Conservation (phyloP, 805 yeast species). For the Myxozyma mucilagina region DNA sequence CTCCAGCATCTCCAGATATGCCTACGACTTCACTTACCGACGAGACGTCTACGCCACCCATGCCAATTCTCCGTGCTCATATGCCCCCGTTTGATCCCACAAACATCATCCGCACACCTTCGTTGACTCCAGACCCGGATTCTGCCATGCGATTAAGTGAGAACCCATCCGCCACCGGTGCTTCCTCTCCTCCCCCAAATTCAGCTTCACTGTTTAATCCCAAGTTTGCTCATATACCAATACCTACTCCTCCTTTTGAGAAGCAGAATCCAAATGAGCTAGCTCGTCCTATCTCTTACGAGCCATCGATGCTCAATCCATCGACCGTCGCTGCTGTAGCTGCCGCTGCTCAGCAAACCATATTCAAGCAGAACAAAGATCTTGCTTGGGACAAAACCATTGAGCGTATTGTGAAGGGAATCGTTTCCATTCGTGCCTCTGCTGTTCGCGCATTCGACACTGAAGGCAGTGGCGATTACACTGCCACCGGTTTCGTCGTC, state of each 20-base stretch:
- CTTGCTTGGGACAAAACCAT: slow-evolving; percentile 30
- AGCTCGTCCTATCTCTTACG: neutral
- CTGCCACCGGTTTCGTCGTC: slow-evolving; percentile 32
- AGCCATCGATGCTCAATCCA: neutral
- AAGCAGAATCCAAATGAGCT: neutral
- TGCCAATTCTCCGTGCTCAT: neutral
- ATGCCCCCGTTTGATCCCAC: neutral
- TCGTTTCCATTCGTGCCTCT: slow-evolving; percentile 30
- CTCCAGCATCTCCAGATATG: neutral
- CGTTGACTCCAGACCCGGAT: slow-evolving; percentile 29
- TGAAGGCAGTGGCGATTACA: slow-evolving; percentile 29
- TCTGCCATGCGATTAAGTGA: slow-evolving; percentile 17
- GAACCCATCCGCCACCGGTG: slow-evolving; percentile 4
- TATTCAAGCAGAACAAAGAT: slow-evolving; percentile 5
- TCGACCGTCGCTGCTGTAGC: slow-evolving; percentile 7
- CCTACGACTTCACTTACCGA: neutral
- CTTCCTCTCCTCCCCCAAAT: slow-evolving; percentile 4
- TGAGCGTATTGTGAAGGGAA: slow-evolving; percentile 29
- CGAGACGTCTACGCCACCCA: neutral
- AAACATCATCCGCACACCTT: slow-evolving; percentile 27
- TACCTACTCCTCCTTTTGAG: slow-evolving; percentile 4
- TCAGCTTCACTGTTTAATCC: neutral
- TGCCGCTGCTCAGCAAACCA: slow-evolving; percentile 7
- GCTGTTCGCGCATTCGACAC: slow-evolving; percentile 30
- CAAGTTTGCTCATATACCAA: neutral